These are phyloP conservation scores for Plenodomus tracheiphilus DNA, from an alignment of 2,329 filamentous ascomycete genomes.

Conservation along the genomic window DNA sequence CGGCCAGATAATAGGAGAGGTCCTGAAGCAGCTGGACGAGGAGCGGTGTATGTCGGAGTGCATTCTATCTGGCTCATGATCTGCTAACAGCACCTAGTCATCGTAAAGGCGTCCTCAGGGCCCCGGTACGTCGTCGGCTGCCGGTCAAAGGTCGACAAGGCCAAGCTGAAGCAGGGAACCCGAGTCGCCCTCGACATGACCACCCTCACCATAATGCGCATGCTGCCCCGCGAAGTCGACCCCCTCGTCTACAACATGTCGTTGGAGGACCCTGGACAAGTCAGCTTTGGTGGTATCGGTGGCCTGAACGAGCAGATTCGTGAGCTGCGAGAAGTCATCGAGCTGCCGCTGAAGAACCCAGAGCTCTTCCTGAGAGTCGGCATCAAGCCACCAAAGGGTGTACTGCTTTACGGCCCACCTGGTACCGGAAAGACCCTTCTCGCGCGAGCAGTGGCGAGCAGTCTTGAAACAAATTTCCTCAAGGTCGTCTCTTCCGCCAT, in stretches of 20 bases:
- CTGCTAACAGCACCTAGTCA: slow-evolving; percentile 70
- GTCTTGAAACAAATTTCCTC: slow-evolving; percentile 95
- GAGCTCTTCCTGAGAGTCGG: slow-evolving; percentile 95
- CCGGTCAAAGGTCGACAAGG: slow-evolving; percentile 96
- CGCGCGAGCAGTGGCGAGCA: slow-evolving; percentile 92
- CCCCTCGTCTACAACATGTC: slow-evolving; percentile 99
- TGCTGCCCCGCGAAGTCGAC: slow-evolving; percentile 97
- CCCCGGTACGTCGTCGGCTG: slow-evolving; percentile 98
- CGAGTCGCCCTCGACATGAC: slow-evolving; percentile 99
- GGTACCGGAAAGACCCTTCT: slow-evolving; percentile 96
- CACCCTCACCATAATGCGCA: slow-evolving; percentile 99
- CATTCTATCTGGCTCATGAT: not conserved
- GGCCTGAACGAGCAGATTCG: slow-evolving; percentile 98
- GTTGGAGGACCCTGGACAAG: slow-evolving; percentile 92
- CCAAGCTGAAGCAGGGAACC: slow-evolving; percentile 96
- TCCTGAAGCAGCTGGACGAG: slow-evolving; percentile 97
- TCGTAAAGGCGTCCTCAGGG: slow-evolving; percentile 96
- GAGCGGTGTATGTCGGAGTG: slow-evolving; percentile 79
- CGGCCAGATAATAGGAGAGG: slow-evolving; percentile 98
- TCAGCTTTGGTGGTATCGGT: slow-evolving; percentile 97
- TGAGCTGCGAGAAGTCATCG: slow-evolving; percentile 95
- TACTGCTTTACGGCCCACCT: slow-evolving; percentile 91
- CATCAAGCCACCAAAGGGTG: slow-evolving; percentile 98
- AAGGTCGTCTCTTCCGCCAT: slow-evolving; percentile 99
- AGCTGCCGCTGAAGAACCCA: slow-evolving; percentile 96